Evolutionary conservation across 768 basidiomycete genomes (phyloP), one percentile per base, ranked within the genome.

Genomic region (Gymnopilus junonius): DNA sequence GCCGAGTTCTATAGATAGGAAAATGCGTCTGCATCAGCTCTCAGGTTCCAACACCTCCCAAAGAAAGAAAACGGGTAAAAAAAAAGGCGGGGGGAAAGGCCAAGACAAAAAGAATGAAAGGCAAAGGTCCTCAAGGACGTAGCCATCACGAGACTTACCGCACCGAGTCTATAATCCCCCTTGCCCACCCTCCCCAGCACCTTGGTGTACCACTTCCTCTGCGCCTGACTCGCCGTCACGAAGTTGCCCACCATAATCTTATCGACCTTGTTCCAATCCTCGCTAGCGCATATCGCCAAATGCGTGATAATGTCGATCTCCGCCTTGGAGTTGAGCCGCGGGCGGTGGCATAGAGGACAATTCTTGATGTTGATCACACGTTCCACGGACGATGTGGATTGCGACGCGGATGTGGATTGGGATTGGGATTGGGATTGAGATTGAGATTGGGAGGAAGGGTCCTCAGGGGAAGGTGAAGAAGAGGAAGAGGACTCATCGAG

Each of bases 261-360:
- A 69, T 97, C 91, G 29, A 99, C 90, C 63, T 89, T 85, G 37
- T 84, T 87, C 95, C 96, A 98, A 73, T 99, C 97, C 67, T 89
- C 86, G 65, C 90, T 93, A 10, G 97, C 95, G 69, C 97, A 99
- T 10, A 99, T 87, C 1, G 95, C 97, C n/a, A 99, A 77, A 75
- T 99, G 97, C 23, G 97, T 98, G 56, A 99, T 82, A 70, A 99
- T 97, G 73, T 97, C 96, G 69, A 95, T 82, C 75, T 98, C 97
- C 0, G 89, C 93, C 74, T 95, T 95, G 57, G 87, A 85, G 75
- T 86, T 92, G 68, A 99, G 71, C 45, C 95, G 80, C 2, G 94
- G 92, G 11, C 94, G 87, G 72, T 95, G 95, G 72, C 97, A 99
- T 45, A 99, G 74, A 0, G 97, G 97, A 72, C 97, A 99, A 59